These are phyloP conservation scores for Hordeum vulgare DNA, from an alignment of 176 grass and related monocot species.

Conservation along the genomic window DNA sequence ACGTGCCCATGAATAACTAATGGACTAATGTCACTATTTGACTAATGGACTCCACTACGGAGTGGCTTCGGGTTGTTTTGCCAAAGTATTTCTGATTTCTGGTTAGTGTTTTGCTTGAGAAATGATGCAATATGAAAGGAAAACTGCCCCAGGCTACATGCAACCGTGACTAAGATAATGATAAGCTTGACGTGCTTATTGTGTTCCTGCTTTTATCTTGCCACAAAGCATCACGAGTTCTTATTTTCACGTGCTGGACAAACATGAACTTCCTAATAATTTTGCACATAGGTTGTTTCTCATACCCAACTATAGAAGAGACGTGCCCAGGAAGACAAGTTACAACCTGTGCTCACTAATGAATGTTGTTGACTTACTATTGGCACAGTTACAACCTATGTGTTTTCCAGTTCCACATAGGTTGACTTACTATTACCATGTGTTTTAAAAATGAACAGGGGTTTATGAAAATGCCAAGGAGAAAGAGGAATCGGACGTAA, in stretches of 20 bases:
- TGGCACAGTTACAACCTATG: no score
- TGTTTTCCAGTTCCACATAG: no score
- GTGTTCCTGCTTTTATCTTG: neutral
- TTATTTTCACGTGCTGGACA: neutral
- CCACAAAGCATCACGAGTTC: no score
- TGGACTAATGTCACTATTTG: no score
- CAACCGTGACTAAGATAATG: neutral
- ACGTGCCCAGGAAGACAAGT: neutral
- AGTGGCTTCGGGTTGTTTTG: no score
- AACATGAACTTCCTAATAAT: neutral
- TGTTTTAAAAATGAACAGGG: no score
- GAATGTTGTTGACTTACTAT: neutral
- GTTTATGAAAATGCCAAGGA: no score
- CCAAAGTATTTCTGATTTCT: neutral
- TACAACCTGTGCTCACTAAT: neutral
- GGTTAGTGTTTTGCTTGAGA: neutral
- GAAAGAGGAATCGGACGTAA: no score
- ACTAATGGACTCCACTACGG: no score
- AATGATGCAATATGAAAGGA: neutral
- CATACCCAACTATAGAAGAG: neutral
- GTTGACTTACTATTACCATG: no score
- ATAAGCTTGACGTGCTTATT: neutral
- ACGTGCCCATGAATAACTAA: neutral
- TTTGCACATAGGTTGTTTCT: slow-evolving; percentile 6
- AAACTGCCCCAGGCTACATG: neutral